Base-by-base conservation (phyloP, 257 asterid species). In the Rehmannia glutinosa region DNA sequence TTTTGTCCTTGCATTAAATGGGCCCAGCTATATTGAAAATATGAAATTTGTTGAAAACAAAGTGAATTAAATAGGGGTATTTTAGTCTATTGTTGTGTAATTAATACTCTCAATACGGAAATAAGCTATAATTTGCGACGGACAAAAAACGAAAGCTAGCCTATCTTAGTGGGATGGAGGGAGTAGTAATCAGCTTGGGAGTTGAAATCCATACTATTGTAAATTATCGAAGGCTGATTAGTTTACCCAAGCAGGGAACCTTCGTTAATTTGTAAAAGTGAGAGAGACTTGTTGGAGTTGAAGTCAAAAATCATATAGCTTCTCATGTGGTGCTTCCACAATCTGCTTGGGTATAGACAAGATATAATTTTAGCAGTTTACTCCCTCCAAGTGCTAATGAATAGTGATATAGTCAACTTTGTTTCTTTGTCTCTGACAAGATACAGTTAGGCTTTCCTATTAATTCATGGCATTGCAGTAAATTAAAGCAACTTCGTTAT, bases 261-360 rank as follows among this genome's bases (percentile, higher is more conserved):
- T 49, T 64, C 12, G 33, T 27, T 9, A 42, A 43, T 54, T 68
- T 55, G 16, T 54, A 52, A 24, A 66, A 67, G 7, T 41, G 63
- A 4, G 28, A 41, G 64, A 6, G 28, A 4, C 1, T 1, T 19
- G 28, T 33, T 64, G 46, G 25, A 9, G 30, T 62, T 61, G 24
- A 20, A 36, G 32, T 59, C 30, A 13, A 50, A 17, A 69, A 15
- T 12, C 50, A 50, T 58, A 28, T 58, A 32, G 39, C 49, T 57
- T 21, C 56, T 23, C 19, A n/a, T 23, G 47, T 59, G 69, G 16
- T 23, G 30, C 62, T 36, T 58, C 45, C 3, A 2, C n/a, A 23
- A 25, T 52, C 41, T 54, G 52, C 25, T 43, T 19, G 27, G 6
- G 23, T 38, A 15, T 65, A 28, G 56, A 19, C 36, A 11, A 3